Evolutionary conservation across 2,329 filamentous ascomycete species (phyloP), one percentile per base, ranked within the genome.

Genomic region (Exophiala aquamarina): DNA sequence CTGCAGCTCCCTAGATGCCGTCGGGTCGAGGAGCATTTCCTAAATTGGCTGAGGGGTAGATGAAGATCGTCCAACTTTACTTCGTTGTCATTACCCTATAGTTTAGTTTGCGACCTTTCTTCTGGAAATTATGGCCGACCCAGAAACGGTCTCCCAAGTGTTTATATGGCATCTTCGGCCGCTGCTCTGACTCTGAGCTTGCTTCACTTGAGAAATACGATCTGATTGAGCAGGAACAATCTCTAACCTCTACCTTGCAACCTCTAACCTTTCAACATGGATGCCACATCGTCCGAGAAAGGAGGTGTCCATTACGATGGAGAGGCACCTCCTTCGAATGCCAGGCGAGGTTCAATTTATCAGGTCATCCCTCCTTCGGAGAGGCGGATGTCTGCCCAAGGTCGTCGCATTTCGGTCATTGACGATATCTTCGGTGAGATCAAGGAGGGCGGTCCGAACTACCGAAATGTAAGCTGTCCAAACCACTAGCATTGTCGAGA

Each of bases 391-490:
- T 47, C 44, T 41, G 35, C 36, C 6, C 44, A 47, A 34, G 44
- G 44, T 41, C 47, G 47, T 41, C 47, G 47, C 21, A 29, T 50
- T 14, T 50, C 47, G 23, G 36, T 50, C 17, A 42, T 50, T 32
- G 60, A 68, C 49, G 65, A 61, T 15, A 63, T 69, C 23, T 68
- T 67, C 54, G 66, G 66, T 18, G 64, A 67, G 28, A 63, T 67
- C 21, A 53, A 51, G 8, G 59, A 62, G 39, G 55, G 54, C 13
- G 64, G 60, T 8, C 61, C 63, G 0, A 63, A 66, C 36, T 64
- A 62, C 34, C 58, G 60, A 21, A 61, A 61, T 55, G 62, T 63
- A 49, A 39, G 34, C 44, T 36, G 13, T 17, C n/a, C 36, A 10
- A 14, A 20, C 9, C 9, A 18, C 9, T 32, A 19, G n/a, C 9